A percentile compares a stretch with the other conserved stretches of the same genome.
Conservation (phyloP, 176 grass and related monocot genomes). For the Alloteropsis semialata region DNA sequence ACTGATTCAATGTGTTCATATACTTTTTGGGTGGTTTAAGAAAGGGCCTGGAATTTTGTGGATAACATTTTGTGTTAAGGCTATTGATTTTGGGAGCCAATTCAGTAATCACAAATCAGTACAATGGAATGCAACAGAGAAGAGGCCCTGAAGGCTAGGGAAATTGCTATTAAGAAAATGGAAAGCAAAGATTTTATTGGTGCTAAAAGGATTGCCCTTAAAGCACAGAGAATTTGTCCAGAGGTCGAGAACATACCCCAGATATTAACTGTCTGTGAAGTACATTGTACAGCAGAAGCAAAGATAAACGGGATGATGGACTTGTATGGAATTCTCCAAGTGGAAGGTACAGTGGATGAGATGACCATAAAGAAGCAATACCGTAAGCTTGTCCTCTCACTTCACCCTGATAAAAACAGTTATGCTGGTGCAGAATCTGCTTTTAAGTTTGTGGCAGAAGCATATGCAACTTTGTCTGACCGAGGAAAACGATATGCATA, state of each 20-base stretch:
- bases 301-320: conserved; percentile 54
- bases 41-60: neutral
- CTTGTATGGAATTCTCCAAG: conserved; percentile 70
- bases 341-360: conserved; percentile 55
- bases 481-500: conserved; percentile 51
- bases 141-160: conserved; percentile 76
- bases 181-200: conserved; percentile 57
- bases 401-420: conserved; percentile 87
- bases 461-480: conserved; percentile 70
- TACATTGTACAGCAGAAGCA: conserved; percentile 63
- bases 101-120: conserved; percentile 13
- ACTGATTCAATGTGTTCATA: no score
- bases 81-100: neutral
- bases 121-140: conserved; percentile 89
- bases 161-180: conserved; percentile 69
- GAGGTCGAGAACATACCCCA: conserved; percentile 71
- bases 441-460: conserved; percentile 83
- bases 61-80: conserved; percentile 28
- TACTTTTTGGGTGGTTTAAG: no score
- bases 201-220: conserved; percentile 73
- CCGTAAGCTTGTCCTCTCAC: conserved; percentile 67
- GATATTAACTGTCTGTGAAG: conserved; percentile 69
- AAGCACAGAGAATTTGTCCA: conserved; percentile 75
- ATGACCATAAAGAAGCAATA: conserved; percentile 68
- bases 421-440: conserved; percentile 77